Evolutionary conservation across 257 asterid species (phyloP), one percentile per base, ranked within the genome.

Genomic region (Petunia secreta): DNA sequence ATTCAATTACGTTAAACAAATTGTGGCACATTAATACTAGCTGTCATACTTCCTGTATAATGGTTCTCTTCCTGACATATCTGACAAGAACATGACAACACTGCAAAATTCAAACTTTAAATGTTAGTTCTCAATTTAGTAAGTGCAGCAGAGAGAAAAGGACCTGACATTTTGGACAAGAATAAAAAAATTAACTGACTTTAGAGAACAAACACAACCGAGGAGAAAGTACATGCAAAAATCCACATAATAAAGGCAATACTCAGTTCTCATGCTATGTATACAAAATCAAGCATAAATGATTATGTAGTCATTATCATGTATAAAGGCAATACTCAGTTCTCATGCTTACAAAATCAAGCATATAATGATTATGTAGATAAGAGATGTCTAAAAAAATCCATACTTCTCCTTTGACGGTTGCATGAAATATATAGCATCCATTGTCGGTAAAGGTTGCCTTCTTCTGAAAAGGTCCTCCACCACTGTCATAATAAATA

Each of bases 31-130:
- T 8, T 5, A 34, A n/a, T 78, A 36, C 63, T 13, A 40, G 8
- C 69, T 82, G 40, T 53, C 40, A 44, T 90, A 96, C 99, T 92
- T 94, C 85, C 86, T 92, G 88, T 96, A 96, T 81, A 96, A 82
- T 66, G 99, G 99, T 86, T 96, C 98, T 90, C 99, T 92, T 89
- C 99, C 98, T 36, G 99, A 96, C 99, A 96, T 96, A 88, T 96
- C 99, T 34, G 98, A 96, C 87, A 96, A 88, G 91, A 96, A 92
- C 98, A 94, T 92, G 85, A 94, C 90, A 48, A 96, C 86, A 82
- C 99, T 96, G 99, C 80, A 86, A 83, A 76, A 75, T 66, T 11
- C 75, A 82, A 65, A 67, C 75, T 85, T 68, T 57, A 74, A 78
- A 74, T 66, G 86, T 91, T 84, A 94, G 92, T 78, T 77, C 79